These are phyloP conservation scores for Gautieria morchelliformis DNA, from an alignment of 768 basidiomycete species.

Conservation along the genomic window DNA sequence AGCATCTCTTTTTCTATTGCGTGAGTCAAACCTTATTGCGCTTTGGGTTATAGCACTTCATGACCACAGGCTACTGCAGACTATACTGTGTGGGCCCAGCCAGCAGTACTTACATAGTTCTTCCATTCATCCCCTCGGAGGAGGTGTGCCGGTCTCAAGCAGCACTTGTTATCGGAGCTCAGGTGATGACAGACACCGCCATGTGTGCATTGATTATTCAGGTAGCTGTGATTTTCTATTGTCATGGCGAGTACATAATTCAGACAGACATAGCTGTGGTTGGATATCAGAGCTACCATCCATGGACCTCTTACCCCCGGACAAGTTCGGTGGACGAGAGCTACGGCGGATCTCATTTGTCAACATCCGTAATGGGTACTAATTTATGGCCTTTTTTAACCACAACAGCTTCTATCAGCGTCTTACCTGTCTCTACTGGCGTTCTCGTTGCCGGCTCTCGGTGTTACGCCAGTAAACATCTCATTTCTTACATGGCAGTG, in stretches of 20 bases:
- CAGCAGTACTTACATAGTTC: background rate
- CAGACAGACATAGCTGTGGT: background rate
- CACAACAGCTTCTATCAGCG: no score
- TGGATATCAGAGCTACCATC: no score
- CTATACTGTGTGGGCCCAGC: background rate
- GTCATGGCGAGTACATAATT: background rate
- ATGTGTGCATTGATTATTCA: no score
- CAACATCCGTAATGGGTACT: no score
- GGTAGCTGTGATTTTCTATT: background rate
- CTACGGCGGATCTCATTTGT: no score
- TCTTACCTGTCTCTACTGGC: no score
- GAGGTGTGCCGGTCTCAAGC: background rate
- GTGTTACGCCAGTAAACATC: no score
- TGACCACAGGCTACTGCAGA: background rate
- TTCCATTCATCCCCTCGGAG: background rate
- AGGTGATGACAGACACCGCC: no score
- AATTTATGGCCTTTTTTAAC: no score
- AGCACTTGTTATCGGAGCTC: background rate
- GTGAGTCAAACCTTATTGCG: background rate
- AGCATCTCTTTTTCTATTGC: background rate
- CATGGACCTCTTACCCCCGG: background rate
- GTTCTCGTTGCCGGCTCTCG: no score
- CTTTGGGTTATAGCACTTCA: background rate
- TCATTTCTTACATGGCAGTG: no score
- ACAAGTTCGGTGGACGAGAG: background rate